Evolutionary conservation across 306 rosid species (phyloP).

Genomic region (Fagus crenata): DNA sequence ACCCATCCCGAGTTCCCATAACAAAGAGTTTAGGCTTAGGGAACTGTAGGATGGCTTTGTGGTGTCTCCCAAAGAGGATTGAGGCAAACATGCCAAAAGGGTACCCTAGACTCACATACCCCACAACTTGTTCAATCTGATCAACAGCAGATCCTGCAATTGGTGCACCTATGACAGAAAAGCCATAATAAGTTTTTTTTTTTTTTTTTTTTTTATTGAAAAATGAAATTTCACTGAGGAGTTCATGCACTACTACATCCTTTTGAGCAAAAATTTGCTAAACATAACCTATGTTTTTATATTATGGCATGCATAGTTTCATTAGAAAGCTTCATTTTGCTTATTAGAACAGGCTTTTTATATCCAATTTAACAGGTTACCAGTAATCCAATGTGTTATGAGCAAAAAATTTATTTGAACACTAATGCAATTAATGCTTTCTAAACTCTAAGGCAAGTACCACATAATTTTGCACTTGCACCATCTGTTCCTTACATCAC

Average conservation of each 20-base stretch:
- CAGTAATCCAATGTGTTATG: not conserved
- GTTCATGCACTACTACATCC: not conserved
- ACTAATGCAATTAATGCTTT: not conserved
- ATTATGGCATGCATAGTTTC: too few species aligned
- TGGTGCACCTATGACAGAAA: conserved; percentile 68
- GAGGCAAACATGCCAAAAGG: conserved; percentile 92
- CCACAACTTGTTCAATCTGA: conserved; percentile 74
- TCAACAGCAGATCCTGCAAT: conserved; percentile 91
- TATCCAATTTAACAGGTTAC: not conserved
- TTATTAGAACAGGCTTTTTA: not conserved
- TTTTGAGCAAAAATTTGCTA: not conserved
- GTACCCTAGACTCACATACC: conserved; percentile 87
- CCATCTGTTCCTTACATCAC: not conserved
- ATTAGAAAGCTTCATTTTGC: not conserved
- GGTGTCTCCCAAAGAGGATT: conserved; percentile 86
- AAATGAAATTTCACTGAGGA: not conserved
- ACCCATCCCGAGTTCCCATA: conserved; percentile 91
- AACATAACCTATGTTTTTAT: too few species aligned
- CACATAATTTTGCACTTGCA: not conserved
- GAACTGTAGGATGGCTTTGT: conserved; percentile 63
- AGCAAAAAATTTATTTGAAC: not conserved
- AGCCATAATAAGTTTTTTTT: not conserved
- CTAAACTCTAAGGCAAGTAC: too few species aligned
- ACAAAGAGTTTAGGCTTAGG: conserved; percentile 81
- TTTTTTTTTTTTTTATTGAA: not conserved